Conservation (phyloP, 176 grass and related monocot genomes). For the Melocanna baccifera region DNA sequence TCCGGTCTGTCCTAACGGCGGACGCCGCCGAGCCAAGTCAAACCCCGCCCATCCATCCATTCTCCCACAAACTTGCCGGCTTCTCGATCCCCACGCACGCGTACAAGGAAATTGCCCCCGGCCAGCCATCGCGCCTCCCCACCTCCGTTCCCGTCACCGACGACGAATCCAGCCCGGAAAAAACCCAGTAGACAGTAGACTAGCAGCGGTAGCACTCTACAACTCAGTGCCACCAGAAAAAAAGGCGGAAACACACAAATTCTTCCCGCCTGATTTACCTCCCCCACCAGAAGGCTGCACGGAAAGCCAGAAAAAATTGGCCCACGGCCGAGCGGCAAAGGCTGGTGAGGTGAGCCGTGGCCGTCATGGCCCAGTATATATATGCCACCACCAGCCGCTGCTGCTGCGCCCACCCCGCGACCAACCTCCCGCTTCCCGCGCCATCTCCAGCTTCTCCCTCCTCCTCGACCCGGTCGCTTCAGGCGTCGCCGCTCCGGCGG, state of each 20-base stretch:
- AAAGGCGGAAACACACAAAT: neutral
- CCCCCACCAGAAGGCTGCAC: slow-evolving; percentile 29
- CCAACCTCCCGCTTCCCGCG: neutral
- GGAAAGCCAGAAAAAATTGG: slow-evolving; percentile 31
- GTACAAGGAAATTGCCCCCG: neutral
- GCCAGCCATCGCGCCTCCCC: neutral
- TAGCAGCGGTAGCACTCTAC: slow-evolving; percentile 6
- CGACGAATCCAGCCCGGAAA: neutral
- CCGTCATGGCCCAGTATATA: slow-evolving; percentile 56
- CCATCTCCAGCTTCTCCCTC: neutral
- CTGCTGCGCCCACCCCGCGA: neutral
- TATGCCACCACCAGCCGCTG: slow-evolving; percentile 29
- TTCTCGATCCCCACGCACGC: neutral
- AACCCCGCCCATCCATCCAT: neutral
- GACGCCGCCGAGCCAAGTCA: neutral
- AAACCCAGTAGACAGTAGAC: neutral
- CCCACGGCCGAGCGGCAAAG: slow-evolving; percentile 6
- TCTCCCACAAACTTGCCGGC: neutral
- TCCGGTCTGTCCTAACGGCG: neutral
- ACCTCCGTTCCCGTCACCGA: slow-evolving; percentile 15
- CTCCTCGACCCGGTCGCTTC: neutral
- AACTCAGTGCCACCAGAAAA: slow-evolving; percentile 23
- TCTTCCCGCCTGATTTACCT: slow-evolving; percentile 27
- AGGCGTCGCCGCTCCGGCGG: neutral
- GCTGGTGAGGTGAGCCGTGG: slow-evolving; percentile 32